Evolutionary conservation across 176 grass and related monocot species (phyloP).

Genomic region (Aegilops bicornis): DNA sequence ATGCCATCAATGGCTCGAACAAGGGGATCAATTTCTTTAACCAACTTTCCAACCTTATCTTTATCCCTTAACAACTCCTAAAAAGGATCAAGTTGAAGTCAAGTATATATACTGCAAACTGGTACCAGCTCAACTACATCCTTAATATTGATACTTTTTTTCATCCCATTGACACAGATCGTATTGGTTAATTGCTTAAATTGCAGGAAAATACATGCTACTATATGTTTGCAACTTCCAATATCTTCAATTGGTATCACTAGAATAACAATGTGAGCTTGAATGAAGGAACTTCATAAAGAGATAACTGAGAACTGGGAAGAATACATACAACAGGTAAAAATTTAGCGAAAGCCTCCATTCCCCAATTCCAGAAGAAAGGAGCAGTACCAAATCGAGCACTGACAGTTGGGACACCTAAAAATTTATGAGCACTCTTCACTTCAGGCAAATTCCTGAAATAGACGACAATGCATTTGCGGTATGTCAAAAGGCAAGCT

Average conservation of each 20-base stretch:
- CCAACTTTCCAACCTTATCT: constrained; percentile 64
- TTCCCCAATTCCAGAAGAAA: constrained; percentile 99
- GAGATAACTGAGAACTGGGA: constrained; percentile 19
- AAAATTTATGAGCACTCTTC: constrained; percentile 72
- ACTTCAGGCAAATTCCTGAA: constrained; percentile 96
- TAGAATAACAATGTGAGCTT: background rate
- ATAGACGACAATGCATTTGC: constrained; percentile 22
- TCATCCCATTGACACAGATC: background rate
- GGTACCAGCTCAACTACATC: constrained; percentile 9
- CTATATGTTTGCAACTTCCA: background rate
- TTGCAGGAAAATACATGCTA: background rate
- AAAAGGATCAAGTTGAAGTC: constrained; percentile 4
- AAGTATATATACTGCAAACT: constrained; percentile 24
- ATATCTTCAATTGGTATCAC: background rate
- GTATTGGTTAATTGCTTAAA: background rate
- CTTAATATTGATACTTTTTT: background rate
- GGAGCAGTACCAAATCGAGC: constrained; percentile 93
- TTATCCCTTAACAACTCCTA: constrained; percentile 83
- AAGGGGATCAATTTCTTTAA: constrained; percentile 60
- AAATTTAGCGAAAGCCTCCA: constrained; percentile 83
- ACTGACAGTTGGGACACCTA: constrained; percentile 89
- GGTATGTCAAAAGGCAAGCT: background rate
- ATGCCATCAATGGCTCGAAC: constrained; percentile 82
- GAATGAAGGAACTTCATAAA: constrained; percentile 5
- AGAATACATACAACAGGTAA: constrained; percentile 67